phyloP scores from a whole-genome alignment of 495 filamentous ascomycete species.

The Aspergillus biplanus region DNA sequence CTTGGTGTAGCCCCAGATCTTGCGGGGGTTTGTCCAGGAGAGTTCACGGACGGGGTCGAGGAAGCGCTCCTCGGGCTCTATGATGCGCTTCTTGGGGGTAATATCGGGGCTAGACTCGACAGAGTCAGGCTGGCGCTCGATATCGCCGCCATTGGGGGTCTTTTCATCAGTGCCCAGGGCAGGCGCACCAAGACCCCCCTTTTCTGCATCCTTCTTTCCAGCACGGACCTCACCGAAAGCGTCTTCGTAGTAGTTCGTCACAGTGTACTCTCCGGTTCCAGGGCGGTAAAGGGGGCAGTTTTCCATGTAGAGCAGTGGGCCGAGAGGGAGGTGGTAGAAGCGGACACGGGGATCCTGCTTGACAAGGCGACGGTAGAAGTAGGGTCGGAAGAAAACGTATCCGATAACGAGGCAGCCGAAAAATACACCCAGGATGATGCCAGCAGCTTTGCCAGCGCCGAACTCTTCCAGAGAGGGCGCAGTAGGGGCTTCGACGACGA shows the following conservation, averaged over 20 bases:
- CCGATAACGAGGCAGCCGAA: slow-evolving; percentile 55
- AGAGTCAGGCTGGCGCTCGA: slow-evolving; percentile 60
- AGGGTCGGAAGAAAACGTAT: slow-evolving; percentile 64
- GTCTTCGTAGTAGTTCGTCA: slow-evolving; percentile 57
- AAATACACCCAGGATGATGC: slow-evolving; percentile 62
- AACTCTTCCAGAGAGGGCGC: slow-evolving; percentile 47
- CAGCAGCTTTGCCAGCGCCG: slow-evolving; percentile 54
- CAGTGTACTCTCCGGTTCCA: slow-evolving; percentile 41
- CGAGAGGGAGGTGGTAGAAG: slow-evolving; percentile 60
- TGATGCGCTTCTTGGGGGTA: slow-evolving; percentile 27
- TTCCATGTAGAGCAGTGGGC: slow-evolving; percentile 55
- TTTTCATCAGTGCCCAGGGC: slow-evolving; percentile 53
- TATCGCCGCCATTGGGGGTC: slow-evolving; percentile 59
- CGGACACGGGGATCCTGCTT: slow-evolving; percentile 58
- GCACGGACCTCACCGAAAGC: slow-evolving; percentile 33
- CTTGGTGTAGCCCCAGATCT: slow-evolving; percentile 48
- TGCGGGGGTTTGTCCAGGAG: slow-evolving; percentile 32
- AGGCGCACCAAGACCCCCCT: background rate
- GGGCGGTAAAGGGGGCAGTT: slow-evolving; percentile 53
- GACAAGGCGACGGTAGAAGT: slow-evolving; percentile 61
- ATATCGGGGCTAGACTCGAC: slow-evolving; percentile 28
- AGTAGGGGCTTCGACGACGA: slow-evolving; percentile 50
- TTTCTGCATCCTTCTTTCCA: slow-evolving; percentile 21
- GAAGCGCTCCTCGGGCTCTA: slow-evolving; percentile 40
- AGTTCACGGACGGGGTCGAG: slow-evolving; percentile 37